Percentiles rank a stretch among this genome's conserved stretches.
Conservation (phyloP, 2,329 filamentous ascomycete genomes). For the Fragosphaeria purpurea region DNA sequence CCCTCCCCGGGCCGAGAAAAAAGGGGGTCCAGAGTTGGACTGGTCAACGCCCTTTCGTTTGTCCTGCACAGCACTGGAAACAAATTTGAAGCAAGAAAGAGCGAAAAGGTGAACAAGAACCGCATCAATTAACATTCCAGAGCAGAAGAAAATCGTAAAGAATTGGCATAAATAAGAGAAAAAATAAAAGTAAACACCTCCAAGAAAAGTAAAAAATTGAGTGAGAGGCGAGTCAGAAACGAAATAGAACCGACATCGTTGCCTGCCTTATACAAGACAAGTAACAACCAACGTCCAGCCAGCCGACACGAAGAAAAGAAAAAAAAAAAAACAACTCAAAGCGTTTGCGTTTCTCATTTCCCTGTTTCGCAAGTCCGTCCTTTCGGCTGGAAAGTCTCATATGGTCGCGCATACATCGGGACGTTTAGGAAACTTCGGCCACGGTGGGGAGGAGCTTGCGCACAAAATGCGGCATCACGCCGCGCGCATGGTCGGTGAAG, state of each 20-base stretch:
- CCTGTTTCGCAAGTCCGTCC: too few relatives aligned
- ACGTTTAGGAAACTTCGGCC: conserved; percentile 8
- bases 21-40: conserved; percentile 7
- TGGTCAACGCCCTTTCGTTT: conserved; percentile 5
- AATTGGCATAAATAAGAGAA: background rate
- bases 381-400: too few relatives aligned
- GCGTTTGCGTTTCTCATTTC: too few relatives aligned
- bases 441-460: conserved; percentile 28
- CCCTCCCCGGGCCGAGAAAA: background rate
- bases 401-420: too few relatives aligned
- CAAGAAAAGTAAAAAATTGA: background rate
- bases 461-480: conserved; percentile 24
- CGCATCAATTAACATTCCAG: background rate
- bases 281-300: too few relatives aligned
- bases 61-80: too few relatives aligned
- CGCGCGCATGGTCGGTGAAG: conserved; percentile 24
- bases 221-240: background rate
- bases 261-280: too few relatives aligned
- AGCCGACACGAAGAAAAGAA: too few relatives aligned
- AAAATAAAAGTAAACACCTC: background rate
- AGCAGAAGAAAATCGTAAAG: background rate
- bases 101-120: background rate
- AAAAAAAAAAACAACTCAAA: too few relatives aligned
- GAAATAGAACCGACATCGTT: too few relatives aligned
- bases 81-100: background rate